These are phyloP conservation scores for Backusella parvicylindrica DNA, from an alignment of 192 early-diverging fungal genomes.

Conservation along the genomic window DNA sequence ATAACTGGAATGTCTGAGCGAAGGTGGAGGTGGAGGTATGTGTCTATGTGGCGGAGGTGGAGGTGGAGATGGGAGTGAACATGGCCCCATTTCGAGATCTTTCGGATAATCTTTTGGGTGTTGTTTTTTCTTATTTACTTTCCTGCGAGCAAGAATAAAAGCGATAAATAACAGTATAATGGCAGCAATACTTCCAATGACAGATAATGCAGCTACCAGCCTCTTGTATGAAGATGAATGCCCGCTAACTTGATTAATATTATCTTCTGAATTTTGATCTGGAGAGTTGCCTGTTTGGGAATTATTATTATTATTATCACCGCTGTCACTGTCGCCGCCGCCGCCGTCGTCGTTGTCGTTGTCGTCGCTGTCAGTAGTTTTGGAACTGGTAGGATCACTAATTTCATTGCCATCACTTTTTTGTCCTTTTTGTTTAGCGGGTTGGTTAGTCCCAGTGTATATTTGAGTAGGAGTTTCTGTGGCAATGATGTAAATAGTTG, in stretches of 20 bases:
- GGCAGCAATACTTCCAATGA: slow-evolving; percentile 7
- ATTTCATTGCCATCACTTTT: not conserved
- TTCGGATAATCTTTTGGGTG: not conserved
- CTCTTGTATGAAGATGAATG: not conserved
- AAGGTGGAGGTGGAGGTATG: not conserved
- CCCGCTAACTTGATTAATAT: not conserved
- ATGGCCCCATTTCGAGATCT: not conserved
- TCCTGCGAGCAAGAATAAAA: not conserved
- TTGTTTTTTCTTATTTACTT: not conserved
- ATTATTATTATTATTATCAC: not conserved
- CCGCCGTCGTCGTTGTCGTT: not conserved
- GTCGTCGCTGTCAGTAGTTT: not conserved
- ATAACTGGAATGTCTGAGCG: not conserved
- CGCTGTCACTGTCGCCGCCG: not conserved
- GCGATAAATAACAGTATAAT: not conserved
- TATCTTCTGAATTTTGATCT: not conserved
- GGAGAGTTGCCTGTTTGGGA: not conserved
- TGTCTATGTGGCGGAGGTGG: not conserved
- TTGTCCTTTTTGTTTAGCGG: not conserved
- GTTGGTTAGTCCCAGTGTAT: not conserved
- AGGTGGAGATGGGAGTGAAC: too few species aligned
- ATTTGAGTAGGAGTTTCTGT: slow-evolving; percentile 2
- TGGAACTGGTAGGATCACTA: not conserved
- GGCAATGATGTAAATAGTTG: not conserved
- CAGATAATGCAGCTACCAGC: not conserved